A percentile compares a stretch with the other conserved stretches of the same genome.
Evolutionary conservation across 192 early-diverging fungal species (phyloP).

Genomic region (Dimargaris cristalligena): DNA sequence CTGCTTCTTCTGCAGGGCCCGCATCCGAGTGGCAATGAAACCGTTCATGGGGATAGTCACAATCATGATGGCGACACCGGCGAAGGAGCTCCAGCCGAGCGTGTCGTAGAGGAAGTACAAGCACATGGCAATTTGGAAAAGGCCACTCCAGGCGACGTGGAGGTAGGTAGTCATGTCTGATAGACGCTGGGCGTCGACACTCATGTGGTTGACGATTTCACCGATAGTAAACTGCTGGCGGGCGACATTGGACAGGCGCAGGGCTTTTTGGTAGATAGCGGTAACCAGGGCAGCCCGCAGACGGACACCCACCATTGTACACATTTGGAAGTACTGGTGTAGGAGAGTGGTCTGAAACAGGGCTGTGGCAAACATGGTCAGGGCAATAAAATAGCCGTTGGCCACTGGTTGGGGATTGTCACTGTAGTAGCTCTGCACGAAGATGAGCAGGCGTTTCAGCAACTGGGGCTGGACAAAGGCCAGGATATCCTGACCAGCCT

Average conservation of each 20-base stretch:
- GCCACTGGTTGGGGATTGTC: slow-evolving; percentile 38
- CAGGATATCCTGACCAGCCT: slow-evolving; percentile 53
- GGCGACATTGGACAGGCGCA: slow-evolving; percentile 58
- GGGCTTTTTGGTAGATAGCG: slow-evolving; percentile 72
- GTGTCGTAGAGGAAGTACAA: slow-evolving; percentile 63
- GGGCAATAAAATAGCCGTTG: slow-evolving; percentile 66
- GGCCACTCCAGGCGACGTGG: slow-evolving; percentile 58
- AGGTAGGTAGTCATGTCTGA: slow-evolving; percentile 48
- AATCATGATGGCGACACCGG: slow-evolving; percentile 70
- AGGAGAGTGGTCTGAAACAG: slow-evolving; percentile 59
- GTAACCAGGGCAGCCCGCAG: slow-evolving; percentile 56
- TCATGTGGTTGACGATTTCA: slow-evolving; percentile 51
- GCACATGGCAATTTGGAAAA: slow-evolving; percentile 59
- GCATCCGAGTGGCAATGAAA: slow-evolving; percentile 40
- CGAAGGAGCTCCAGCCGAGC: slow-evolving; percentile 66
- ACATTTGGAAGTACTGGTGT: slow-evolving; percentile 80
- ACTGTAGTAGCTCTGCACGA: slow-evolving; percentile 41
- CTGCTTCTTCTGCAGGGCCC: slow-evolving; percentile 53
- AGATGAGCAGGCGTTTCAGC: slow-evolving; percentile 48
- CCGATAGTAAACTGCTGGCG: slow-evolving; percentile 67
- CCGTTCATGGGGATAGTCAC: slow-evolving; percentile 66
- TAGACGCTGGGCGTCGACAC: slow-evolving; percentile 44
- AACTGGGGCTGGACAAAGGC: slow-evolving; percentile 67
- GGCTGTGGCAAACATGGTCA: slow-evolving; percentile 58
- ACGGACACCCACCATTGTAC: slow-evolving; percentile 58